Percentiles rank a stretch among this genome's conserved stretches.
Conservation (phyloP, 176 grass and related monocot species). For the Ananas comosus region DNA sequence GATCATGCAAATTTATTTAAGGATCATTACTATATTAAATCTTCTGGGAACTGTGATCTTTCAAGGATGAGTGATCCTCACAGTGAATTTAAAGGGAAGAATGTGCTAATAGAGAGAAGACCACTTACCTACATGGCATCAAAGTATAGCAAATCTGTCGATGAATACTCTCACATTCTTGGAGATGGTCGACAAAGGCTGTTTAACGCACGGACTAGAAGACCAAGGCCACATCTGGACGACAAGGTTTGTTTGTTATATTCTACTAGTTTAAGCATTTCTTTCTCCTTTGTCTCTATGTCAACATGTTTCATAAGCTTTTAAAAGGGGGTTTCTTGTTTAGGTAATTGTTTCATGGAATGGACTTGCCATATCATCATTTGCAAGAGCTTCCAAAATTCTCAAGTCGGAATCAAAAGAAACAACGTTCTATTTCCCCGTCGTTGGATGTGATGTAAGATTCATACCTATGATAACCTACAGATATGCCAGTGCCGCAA, state of each 20-base stretch:
- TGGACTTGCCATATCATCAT: conserved; percentile 78
- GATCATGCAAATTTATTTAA: conserved; percentile 67
- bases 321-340: neutral
- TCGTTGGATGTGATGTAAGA: conserved; percentile 55
- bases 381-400: conserved; percentile 86
- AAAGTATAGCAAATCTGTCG: conserved; percentile 56
- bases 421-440: conserved; percentile 51
- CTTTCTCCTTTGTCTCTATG: conserved; percentile 1
- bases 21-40: conserved; percentile 95
- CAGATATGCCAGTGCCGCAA: neutral
- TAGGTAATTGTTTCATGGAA: conserved; percentile 99
- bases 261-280: conserved; percentile 11
- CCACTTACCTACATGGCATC: conserved; percentile 44
- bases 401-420: conserved; percentile 41
- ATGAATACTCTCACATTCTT: conserved; percentile 68
- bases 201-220: conserved; percentile 53
- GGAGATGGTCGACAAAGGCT: conserved; percentile 49
- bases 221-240: conserved; percentile 86
- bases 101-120: conserved; percentile 78
- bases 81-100: conserved; percentile 76
- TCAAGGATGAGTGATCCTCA: conserved; percentile 86
- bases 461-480: neutral
- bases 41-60: conserved; percentile 89
- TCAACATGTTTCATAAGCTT: neutral
- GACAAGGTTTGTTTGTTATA: conserved; percentile 49